Evolutionary conservation across 129 eudicot genomes (phyloP), one percentile per base, ranked within the genome.

Genomic region (Erigeron canadensis): DNA sequence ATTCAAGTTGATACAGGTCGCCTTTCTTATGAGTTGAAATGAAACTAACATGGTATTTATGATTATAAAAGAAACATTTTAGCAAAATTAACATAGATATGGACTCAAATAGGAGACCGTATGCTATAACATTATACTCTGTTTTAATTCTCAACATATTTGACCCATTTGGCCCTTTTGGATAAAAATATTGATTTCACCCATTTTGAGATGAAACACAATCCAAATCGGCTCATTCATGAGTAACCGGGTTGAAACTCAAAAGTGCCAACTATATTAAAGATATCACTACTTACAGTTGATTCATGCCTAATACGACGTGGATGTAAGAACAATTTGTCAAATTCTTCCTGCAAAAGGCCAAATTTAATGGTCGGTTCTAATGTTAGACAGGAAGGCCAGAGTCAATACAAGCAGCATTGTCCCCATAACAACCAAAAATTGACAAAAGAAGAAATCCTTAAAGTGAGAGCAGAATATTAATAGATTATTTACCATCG

Each of bases 231-330:
- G 42, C 17, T 15, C 37, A 45, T 44, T 28, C 43, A 59, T 45
- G 45, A 43, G 59, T 60, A 60, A 44, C 58, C 18, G 13, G 57
- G 42, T 21, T 22, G 17, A 42, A n/a, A n/a, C n/a, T n/a, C n/a
- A n/a, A n/a, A 11, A 71, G n/a, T n/a, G 11, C 46, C 19, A 60
- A 9, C 19, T 18, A 28, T 51, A 22, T 10, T 43, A 10, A 69
- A 11, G 47, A 41, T 64, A 73, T 55, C 5, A 37, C 58, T 42
- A 77, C 98, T 86, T 82, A 94, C 98, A 53, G 98, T 94, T 44
- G 98, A 89, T 72, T 94, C 98, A 50, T 89, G 87, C 73, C 96
- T 82, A 58, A 94, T 67, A 66, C 81, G 93, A 44, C 98, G 95
- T 66, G 90, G 85, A 34, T 83, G 87, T 64, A 80, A 79, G 65